Conservation (phyloP, 2,329 filamentous ascomycete genomes). For the Colletotrichum musae region DNA sequence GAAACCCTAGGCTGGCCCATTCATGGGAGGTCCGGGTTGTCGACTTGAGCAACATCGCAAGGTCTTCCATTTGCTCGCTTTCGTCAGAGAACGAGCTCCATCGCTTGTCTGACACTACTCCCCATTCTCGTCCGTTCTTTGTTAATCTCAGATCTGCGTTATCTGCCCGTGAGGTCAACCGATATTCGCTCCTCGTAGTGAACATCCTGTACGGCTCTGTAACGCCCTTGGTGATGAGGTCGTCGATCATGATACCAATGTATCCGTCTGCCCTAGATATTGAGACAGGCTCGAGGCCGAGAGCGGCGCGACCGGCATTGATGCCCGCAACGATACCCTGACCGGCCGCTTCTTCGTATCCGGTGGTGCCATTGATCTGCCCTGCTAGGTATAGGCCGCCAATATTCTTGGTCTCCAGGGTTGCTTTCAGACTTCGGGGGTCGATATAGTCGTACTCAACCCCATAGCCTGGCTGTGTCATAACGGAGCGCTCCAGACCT, state of each 20-base stretch:
- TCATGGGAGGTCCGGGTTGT: slow-evolving; percentile 71
- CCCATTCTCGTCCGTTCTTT: slow-evolving; percentile 79
- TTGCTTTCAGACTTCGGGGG: slow-evolving; percentile 87
- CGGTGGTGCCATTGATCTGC: slow-evolving; percentile 98
- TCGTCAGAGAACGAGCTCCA: slow-evolving; percentile 81
- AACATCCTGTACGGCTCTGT: slow-evolving; percentile 99
- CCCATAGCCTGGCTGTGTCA: slow-evolving; percentile 96
- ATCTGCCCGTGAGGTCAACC: slow-evolving; percentile 91
- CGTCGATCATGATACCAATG: slow-evolving; percentile 99
- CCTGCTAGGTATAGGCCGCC: slow-evolving; percentile 91
- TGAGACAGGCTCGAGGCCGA: slow-evolving; percentile 74
- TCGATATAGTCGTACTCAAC: slow-evolving; percentile 99
- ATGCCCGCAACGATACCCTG: slow-evolving; percentile 94
- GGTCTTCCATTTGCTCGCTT: slow-evolving; percentile 75
- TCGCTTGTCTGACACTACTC: slow-evolving; percentile 83
- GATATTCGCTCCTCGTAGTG: slow-evolving; percentile 94
- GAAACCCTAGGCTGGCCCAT: slow-evolving; percentile 81
- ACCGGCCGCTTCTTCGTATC: slow-evolving; percentile 96
- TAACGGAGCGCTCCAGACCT: slow-evolving; percentile 90
- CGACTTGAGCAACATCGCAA: slow-evolving; percentile 72
- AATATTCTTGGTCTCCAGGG: slow-evolving; percentile 94
- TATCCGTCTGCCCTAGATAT: slow-evolving; percentile 90
- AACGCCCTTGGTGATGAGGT: slow-evolving; percentile 96
- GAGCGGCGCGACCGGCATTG: slow-evolving; percentile 88
- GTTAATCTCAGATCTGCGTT: slow-evolving; percentile 94